Evolutionary conservation across 345 rosid species (phyloP), one percentile per base, ranked within the genome.

Genomic region (Citrus trifoliata): DNA sequence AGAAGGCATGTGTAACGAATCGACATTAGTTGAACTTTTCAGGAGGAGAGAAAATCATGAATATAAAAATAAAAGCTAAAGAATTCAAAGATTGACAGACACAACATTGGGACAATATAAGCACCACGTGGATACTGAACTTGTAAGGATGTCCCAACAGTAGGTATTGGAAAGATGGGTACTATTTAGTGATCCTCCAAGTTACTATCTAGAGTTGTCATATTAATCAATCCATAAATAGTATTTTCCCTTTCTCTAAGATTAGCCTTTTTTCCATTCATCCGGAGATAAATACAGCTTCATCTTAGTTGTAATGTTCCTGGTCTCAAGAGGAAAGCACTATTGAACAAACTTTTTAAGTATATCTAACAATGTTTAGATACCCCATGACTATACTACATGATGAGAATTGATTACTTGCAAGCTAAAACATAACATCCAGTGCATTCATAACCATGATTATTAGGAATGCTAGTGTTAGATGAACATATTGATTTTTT

Each of bases 1-100:
- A 38, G 38, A 61, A 61, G 24, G 68, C 30, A 74, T 38, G 76
- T 75, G 66, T 22, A 48, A 76, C 61, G 7, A 28, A 62, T 64
- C 19, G 6, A 63, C 64, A 58, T 14, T 42, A 58, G 59, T 21
- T 13, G 51, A 27, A 46, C 68, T 27, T 48, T 48, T 22, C 35
- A 33, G 24, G 38, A 35, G 64, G 14, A 16, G 8, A 24, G 16
- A 59, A 73, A 7, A 24, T 22, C 5, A 13, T 58, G 38, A 13
- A 22, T 10, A 35, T 32, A 33, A 14, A 71, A 55, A 32, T 71
- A 30, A 46, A 35, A 71, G 35, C 27, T 33, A 1, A 71, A 33
- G 48, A 71, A 12, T 21, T 33, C 32, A 55, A 71, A 46, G 35
- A 42, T 8, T 55, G 48, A 33, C 10, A 22, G 30, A 55, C 22